A percentile compares a stretch with the other conserved stretches of the same genome.
Conservation (phyloP, 352 stramenopile species). For the Phytophthora sp. region DNA sequence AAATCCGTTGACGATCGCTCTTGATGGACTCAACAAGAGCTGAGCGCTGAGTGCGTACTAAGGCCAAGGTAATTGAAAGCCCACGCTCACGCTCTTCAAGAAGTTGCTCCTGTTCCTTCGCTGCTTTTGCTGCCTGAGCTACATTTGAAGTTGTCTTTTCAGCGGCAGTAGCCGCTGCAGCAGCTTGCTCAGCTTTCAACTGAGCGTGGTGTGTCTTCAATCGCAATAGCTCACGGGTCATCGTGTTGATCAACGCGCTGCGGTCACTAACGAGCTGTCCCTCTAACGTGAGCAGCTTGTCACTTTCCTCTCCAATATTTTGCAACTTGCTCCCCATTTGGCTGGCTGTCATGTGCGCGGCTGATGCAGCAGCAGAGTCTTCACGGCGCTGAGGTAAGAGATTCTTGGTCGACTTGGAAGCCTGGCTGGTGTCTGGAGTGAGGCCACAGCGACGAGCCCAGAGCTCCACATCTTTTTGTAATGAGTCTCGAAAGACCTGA, state of each 20-base stretch:
- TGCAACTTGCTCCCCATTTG: conserved; percentile 84
- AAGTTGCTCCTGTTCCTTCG: conserved; percentile 67
- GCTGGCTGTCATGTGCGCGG: conserved; percentile 78
- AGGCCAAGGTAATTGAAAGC: conserved; percentile 67
- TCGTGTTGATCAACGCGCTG: conserved; percentile 72
- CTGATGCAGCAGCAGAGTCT: conserved; percentile 64
- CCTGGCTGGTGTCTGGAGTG: conserved; percentile 20
- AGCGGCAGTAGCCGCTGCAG: conserved; percentile 13
- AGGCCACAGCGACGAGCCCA: conserved; percentile 58
- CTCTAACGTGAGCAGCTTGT: conserved; percentile 70
- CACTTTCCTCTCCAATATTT: conserved; percentile 79
- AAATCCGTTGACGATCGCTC: conserved; percentile 70
- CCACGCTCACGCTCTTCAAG: conserved; percentile 84
- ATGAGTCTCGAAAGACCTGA: conserved; percentile 80
- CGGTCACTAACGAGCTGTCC: conserved; percentile 65
- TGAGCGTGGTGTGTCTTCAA: conserved; percentile 61
- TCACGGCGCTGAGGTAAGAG: conserved; percentile 44
- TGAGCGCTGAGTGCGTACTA: conserved; percentile 67
- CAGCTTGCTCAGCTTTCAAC: conserved; percentile 38
- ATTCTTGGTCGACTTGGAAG: conserved; percentile 36
- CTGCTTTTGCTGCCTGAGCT: conserved; percentile 23
- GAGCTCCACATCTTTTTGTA: conserved; percentile 81
- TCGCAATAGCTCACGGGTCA: conserved; percentile 64
- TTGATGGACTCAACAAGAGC: conserved; percentile 62
- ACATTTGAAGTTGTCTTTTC: conserved; percentile 19